These are phyloP conservation scores for Colletotrichum tanaceti DNA, from an alignment of 2,329 filamentous ascomycete species.

Conservation along the genomic window DNA sequence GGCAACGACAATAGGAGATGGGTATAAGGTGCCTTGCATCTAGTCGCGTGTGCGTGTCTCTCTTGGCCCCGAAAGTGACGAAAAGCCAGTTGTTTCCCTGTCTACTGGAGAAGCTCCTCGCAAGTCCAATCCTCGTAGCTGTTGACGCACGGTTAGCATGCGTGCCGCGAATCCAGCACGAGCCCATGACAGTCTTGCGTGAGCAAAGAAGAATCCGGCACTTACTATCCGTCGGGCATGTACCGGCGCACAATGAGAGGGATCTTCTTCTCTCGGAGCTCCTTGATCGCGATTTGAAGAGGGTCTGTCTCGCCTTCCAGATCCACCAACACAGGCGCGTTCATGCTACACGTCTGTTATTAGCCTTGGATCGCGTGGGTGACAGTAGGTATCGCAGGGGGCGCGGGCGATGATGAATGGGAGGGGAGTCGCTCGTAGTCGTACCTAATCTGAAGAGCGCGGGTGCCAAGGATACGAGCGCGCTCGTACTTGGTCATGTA, in stretches of 20 bases:
- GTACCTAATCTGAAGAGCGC: conserved; percentile 95
- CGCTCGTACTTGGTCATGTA: conserved; percentile 99
- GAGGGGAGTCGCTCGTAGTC: conserved; percentile 43
- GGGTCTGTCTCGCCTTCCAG: conserved; percentile 98
- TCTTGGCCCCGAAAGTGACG: conserved; percentile 12
- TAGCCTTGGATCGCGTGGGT: conserved; percentile 34
- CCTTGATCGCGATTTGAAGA: conserved; percentile 96
- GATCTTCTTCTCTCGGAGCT: conserved; percentile 98
- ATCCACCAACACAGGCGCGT: conserved; percentile 95
- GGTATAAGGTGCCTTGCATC: conserved; percentile 39
- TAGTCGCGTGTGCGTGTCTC: conserved; percentile 32
- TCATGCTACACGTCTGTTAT: conserved; percentile 74
- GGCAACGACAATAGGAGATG: conserved; percentile 38
- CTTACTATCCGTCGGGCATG: conserved; percentile 95
- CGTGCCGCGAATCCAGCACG: not conserved
- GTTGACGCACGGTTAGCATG: conserved; percentile 41
- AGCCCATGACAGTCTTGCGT: conserved; percentile 10
- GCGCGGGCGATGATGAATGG: not conserved
- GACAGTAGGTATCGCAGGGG: not conserved
- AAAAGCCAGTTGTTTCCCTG: conserved; percentile 20
- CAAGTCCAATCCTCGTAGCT: conserved; percentile 99
- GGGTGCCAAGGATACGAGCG: conserved; percentile 90
- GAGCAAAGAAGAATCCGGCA: conserved; percentile 43
- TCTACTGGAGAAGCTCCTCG: conserved; percentile 83
- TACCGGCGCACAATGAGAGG: conserved; percentile 95